Conservation (phyloP, 495 filamentous ascomycete species). For the Hypoxylon intermedium region DNA sequence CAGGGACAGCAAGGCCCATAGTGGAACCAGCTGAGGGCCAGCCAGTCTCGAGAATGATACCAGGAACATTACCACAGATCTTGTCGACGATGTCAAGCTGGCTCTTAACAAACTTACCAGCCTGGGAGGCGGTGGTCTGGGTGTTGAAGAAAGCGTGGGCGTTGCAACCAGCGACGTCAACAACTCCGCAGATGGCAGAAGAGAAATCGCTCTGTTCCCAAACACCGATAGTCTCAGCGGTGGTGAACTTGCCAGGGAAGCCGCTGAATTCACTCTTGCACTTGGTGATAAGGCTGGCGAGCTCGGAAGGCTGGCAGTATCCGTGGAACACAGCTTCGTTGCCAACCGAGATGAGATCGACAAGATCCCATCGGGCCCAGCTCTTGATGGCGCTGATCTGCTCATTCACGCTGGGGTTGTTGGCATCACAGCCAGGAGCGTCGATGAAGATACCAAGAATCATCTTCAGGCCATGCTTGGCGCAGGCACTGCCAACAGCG, state of each 20-base stretch:
- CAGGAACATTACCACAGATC: slow-evolving; percentile 69
- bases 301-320: slow-evolving; percentile 64
- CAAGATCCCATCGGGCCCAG: slow-evolving; percentile 78
- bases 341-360: slow-evolving; percentile 82
- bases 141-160: slow-evolving; percentile 95
- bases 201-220: slow-evolving; percentile 63
- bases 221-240: slow-evolving; percentile 82
- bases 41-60: slow-evolving; percentile 85
- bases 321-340: slow-evolving; percentile 86
- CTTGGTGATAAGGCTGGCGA: slow-evolving; percentile 71
- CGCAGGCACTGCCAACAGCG: slow-evolving; percentile 71
- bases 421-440: slow-evolving; percentile 61
- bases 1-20: slow-evolving; percentile 76
- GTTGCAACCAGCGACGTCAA: slow-evolving; percentile 84
- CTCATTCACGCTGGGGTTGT: slow-evolving; percentile 57
- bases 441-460: slow-evolving; percentile 88
- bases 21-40: slow-evolving; percentile 77
- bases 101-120: slow-evolving; percentile 73
- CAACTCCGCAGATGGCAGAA: slow-evolving; percentile 66
- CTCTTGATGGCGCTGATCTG: slow-evolving; percentile 75
- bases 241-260: slow-evolving; percentile 79
- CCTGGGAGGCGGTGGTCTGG: slow-evolving; percentile 62
- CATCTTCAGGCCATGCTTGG: slow-evolving; percentile 69
- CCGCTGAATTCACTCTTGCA: slow-evolving; percentile 66
- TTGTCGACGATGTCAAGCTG: slow-evolving; percentile 71